Percentiles rank a stretch among this genome's conserved stretches.
phyloP scores from a whole-genome alignment of 2,329 filamentous ascomycete species.

The Sphaceloma murrayae region DNA sequence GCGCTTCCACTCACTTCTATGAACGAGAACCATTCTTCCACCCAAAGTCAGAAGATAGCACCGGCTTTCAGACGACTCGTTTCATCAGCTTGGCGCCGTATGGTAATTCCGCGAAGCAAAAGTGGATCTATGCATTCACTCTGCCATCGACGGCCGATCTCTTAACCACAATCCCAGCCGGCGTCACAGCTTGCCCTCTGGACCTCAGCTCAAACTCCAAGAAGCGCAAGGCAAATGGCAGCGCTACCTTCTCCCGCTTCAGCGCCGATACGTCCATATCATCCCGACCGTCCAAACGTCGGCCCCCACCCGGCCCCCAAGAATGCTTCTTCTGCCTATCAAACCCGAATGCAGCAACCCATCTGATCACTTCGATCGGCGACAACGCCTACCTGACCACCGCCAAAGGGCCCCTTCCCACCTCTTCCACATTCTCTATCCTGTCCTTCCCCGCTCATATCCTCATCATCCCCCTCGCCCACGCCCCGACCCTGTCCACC shows the following conservation, averaged over 20 bases:
- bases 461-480: slow-evolving; percentile 80
- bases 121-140: slow-evolving; percentile 61
- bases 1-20: slow-evolving; percentile 63
- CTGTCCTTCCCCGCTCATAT: slow-evolving; percentile 75
- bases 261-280: slow-evolving; percentile 30
- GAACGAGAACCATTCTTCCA: slow-evolving; percentile 92
- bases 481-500: slow-evolving; percentile 62
- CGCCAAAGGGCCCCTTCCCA: slow-evolving; percentile 80
- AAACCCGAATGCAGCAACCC: slow-evolving; percentile 70
- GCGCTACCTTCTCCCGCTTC: slow-evolving; percentile 51
- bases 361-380: slow-evolving; percentile 84
- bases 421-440: slow-evolving; percentile 57
- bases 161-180: slow-evolving; percentile 52
- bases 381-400: slow-evolving; percentile 82
- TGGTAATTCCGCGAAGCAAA: slow-evolving; percentile 67
- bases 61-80: slow-evolving; percentile 59
- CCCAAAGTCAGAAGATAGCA: slow-evolving; percentile 41
- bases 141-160: slow-evolving; percentile 56
- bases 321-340: slow-evolving; percentile 94
- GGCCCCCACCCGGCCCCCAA: slow-evolving; percentile 45
- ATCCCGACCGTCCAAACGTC: slow-evolving; percentile 29
- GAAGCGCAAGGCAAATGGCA: slow-evolving; percentile 46
- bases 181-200: slow-evolving; percentile 70
- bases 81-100: slow-evolving; percentile 83
- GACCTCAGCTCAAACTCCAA: slow-evolving; percentile 35